phyloP scores from a whole-genome alignment of 2,329 filamentous ascomycete species.

The Calonectria ilicicola region DNA sequence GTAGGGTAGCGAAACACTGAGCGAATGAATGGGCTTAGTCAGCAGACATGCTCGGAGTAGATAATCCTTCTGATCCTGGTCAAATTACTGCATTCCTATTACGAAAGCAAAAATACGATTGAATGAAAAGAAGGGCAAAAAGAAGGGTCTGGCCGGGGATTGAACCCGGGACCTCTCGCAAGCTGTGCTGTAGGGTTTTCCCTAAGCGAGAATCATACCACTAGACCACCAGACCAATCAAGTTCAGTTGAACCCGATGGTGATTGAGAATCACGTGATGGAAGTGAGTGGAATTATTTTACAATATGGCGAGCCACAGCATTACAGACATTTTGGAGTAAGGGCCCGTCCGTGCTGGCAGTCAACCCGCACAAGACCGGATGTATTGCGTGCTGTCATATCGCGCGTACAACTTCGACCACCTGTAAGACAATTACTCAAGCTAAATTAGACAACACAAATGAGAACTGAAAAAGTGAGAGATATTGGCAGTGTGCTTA shows the following conservation, averaged over 20 bases:
- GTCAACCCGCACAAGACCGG: no score
- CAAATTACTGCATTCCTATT: no score
- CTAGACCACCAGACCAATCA: slow-evolving; percentile 67
- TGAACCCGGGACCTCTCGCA: slow-evolving; percentile 62
- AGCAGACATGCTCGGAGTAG: no score
- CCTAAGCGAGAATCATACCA: slow-evolving; percentile 81
- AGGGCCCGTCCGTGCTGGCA: no score
- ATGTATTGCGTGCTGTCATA: no score
- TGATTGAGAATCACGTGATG: not conserved
- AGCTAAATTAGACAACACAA: not conserved
- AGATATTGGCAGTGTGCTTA: not conserved
- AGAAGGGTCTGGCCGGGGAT: slow-evolving; percentile 58
- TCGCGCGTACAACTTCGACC: no score
- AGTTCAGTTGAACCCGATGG: not conserved
- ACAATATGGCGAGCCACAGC: no score
- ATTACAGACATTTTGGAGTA: no score
- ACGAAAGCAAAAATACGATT: no score
- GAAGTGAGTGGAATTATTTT: not conserved
- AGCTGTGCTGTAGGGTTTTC: slow-evolving; percentile 53
- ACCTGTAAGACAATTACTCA: not conserved
- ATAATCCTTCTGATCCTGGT: no score
- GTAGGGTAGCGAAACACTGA: no score
- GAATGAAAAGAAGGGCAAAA: slow-evolving; percentile 27
- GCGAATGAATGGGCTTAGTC: no score
- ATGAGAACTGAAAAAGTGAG: not conserved